A percentile compares a stretch with the other conserved stretches of the same genome.
Conservation (phyloP, 176 grass and related monocot genomes). For the Lolium perenne region DNA sequence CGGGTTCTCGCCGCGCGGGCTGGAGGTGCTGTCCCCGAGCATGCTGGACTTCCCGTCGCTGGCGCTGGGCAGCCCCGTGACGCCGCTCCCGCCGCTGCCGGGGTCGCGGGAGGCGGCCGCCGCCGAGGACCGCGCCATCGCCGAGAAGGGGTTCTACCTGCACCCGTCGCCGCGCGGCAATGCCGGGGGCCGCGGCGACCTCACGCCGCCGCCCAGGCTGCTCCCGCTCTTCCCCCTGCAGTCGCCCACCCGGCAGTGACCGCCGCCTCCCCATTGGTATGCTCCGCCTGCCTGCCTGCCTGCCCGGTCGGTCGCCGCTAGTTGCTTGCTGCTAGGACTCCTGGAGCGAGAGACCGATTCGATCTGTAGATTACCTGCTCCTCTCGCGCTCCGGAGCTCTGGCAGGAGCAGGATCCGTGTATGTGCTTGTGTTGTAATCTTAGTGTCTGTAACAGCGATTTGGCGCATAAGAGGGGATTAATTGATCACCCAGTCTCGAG, state of each 20-base stretch:
- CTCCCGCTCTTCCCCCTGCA: constrained; percentile 87
- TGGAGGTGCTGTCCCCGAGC: constrained; percentile 79
- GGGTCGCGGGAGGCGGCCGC: constrained; percentile 63
- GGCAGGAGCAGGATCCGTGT: constrained; percentile 49
- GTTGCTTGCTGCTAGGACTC: constrained; percentile 39
- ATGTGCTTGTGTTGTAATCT: constrained; percentile 54
- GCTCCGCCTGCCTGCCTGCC: constrained; percentile 44
- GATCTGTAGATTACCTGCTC: constrained; percentile 47
- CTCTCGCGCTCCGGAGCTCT: constrained; percentile 12
- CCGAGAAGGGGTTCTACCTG: constrained; percentile 88
- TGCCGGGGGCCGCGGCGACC: constrained; percentile 44
- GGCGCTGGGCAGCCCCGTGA: constrained; percentile 76
- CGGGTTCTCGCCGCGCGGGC: constrained; percentile 58
- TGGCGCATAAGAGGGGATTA: constrained; percentile 63
- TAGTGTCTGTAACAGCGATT: constrained; percentile 62
- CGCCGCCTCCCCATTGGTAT: constrained; percentile 25
- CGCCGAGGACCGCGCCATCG: constrained; percentile 94
- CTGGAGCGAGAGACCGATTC: constrained; percentile 16
- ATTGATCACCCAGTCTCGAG: constrained; percentile 46
- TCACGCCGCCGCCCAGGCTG: constrained; percentile 64
- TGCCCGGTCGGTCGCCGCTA: constrained; percentile 1
- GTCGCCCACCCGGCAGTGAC: constrained; percentile 52
- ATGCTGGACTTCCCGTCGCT: constrained; percentile 79
- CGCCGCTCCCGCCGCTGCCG: constrained; percentile 71
- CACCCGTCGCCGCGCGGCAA: constrained; percentile 80